Percentiles rank a stretch among this genome's conserved stretches.
These are phyloP conservation scores for Fistulina hepatica DNA, from an alignment of 1,284 basidiomycete genomes.

Conservation along the genomic window DNA sequence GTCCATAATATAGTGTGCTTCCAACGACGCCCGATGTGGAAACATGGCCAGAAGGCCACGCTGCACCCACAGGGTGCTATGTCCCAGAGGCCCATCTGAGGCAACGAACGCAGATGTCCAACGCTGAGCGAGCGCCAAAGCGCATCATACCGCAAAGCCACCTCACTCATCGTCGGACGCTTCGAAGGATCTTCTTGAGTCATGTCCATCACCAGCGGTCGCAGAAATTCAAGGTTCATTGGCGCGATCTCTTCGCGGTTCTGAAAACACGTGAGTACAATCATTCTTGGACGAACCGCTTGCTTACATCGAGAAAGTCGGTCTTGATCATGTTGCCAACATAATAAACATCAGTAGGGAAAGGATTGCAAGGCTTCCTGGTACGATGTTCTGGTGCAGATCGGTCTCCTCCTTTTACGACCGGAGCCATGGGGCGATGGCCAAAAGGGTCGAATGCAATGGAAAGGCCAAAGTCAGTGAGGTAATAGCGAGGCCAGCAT, in stretches of 20 bases:
- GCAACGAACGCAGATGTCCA: too few relatives aligned
- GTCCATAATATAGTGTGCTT: too few relatives aligned
- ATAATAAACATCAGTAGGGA: constrained; percentile 7
- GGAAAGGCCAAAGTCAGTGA: constrained; percentile 9
- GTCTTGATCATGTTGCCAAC: constrained; percentile 6
- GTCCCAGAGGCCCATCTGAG: too few relatives aligned
- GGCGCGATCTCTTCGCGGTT: not conserved
- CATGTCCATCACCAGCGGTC: constrained; percentile 8
- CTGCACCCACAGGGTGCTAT: too few relatives aligned
- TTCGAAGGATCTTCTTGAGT: constrained; percentile 5
- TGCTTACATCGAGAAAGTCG: constrained; percentile 6
- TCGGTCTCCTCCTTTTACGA: constrained; percentile 5
- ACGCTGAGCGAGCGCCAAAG: too few relatives aligned
- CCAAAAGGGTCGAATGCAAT: constrained; percentile 5
- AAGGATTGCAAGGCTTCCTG: not conserved
- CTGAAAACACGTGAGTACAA: not conserved
- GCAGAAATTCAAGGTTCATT: constrained; percentile 5
- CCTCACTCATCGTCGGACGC: constrained; percentile 8
- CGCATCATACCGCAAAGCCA: constrained; percentile 3
- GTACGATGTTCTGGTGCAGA: constrained; percentile 2
- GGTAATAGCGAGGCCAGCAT: constrained; percentile 5
- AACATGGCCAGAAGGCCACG: too few relatives aligned
- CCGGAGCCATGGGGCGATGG: constrained; percentile 3
- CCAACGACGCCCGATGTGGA: too few relatives aligned
- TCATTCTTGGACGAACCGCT: not conserved